Base-by-base conservation (phyloP, 2,329 filamentous ascomycete species). In the Aspergillus pseudoviridinutans region DNA sequence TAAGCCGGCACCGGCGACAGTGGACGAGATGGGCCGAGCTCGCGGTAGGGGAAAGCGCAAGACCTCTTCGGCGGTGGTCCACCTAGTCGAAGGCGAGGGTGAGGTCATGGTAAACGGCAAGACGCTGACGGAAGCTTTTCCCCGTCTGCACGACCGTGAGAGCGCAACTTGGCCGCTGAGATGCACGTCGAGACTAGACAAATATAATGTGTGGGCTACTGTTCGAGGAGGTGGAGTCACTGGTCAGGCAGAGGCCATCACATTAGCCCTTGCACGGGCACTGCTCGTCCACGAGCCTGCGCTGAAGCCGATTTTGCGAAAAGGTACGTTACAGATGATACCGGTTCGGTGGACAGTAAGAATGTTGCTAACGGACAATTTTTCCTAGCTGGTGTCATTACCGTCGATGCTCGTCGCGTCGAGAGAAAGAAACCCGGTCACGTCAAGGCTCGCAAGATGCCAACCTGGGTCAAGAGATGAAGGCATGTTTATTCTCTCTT, bases 391-490 rank as follows among this genome's bases (percentile, higher is more conserved):
- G 95, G 95, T 62, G 92, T 89, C 75, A 85, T 99, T 63, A 95
- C 92, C 53, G 89, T 93, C 71, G 93, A 99, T 79, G 85, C 88
- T 57, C 91, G 93, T 79, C 87, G 83, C 71, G 95, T 99, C 66
- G 94, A 99, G 80, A 93, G 94, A 75, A 99, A 99, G 87, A 97
- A 99, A 85, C 86, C 91, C 57, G 95, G 94, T 66, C 91, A 91
- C 71, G 78, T 96, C 79, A 99, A 99, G 84, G 93, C 94, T 58
- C 90, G 94, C 78, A 99, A 99, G 87, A 95, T 89, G 86, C 93
- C 93, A 59, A 85, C 94, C 68, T 99, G 95, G 94, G 92, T 97
- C 83, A 97, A 97, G 86, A 81, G 85, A 74, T 87, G 65, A 76
- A 61, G 56, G 14, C 56, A 54, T 55, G 54, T 61, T 62, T 61